Evolutionary conservation across 176 grass and related monocot species (phyloP).

Genomic region (Eleusine indica): DNA sequence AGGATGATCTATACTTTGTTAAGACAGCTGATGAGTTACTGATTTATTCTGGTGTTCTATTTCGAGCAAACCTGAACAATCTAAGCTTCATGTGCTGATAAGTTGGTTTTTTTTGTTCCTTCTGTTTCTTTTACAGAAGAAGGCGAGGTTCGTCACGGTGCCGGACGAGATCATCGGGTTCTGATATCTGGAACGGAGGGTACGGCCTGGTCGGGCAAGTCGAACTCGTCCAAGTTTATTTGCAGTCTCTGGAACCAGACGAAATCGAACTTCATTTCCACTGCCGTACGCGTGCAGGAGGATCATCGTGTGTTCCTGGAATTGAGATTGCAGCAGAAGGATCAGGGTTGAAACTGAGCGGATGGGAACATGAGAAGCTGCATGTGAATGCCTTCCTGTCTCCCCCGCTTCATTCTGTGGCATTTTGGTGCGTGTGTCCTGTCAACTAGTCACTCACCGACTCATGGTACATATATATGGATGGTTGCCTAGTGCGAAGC

Average conservation of each 20-base stretch:
- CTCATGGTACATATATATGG: not conserved
- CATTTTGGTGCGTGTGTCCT: not conserved
- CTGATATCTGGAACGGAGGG: not conserved
- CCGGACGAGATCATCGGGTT: slow-evolving; percentile 84
- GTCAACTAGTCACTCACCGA: not conserved
- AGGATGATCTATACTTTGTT: not conserved
- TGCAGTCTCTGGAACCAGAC: not conserved
- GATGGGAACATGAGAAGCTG: slow-evolving; percentile 62
- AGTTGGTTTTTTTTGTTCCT: not conserved
- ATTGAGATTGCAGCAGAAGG: not conserved
- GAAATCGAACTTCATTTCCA: not conserved
- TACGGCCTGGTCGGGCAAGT: not conserved
- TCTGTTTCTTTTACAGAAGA: slow-evolving; percentile 56
- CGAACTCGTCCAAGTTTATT: not conserved
- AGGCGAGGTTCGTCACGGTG: slow-evolving; percentile 62
- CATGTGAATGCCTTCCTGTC: slow-evolving; percentile 54
- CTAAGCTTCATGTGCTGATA: slow-evolving; percentile 8
- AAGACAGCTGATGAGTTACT: not conserved
- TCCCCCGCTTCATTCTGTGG: slow-evolving; percentile 2
- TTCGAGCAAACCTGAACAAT: not conserved
- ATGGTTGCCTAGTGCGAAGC: not conserved
- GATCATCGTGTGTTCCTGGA: not conserved
- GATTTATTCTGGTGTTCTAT: not conserved
- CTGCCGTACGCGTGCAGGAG: not conserved
- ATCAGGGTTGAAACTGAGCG: not conserved